Base-by-base conservation (phyloP, 1,284 basidiomycete genomes). In the Cerrena zonata region DNA sequence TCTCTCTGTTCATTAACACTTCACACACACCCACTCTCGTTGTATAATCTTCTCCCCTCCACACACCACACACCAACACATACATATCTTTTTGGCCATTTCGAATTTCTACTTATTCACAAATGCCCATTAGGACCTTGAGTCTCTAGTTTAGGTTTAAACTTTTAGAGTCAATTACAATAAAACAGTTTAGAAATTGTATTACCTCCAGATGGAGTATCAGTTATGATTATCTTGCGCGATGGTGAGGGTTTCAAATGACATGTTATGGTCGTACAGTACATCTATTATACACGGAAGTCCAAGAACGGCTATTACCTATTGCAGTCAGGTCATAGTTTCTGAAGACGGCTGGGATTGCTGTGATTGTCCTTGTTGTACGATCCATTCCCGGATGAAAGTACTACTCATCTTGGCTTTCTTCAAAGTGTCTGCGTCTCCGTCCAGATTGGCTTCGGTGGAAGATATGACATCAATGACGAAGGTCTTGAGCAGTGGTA, bases 381-480 rank as follows among this genome's bases (percentile, higher is more conserved):
- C 80, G 58, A 95, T 84, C 89, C 90, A 94, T 57, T 86, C 76
- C 26, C 93, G 75, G 57, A 96, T 93, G 54, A 79, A 88, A 5
- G 91, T 94, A 65, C 91, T 94, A 62, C 93, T 92, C 79, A 95
- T 83, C 74, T 95, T 95, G 37, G 82, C 76, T 56, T 80, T 74
- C 62, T 84, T 84, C 53, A 94, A 68, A 62, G 78, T 68, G 46
- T 81, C 81, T 25, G 79, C 75, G 61, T 92, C 86, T 26, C 76
- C 75, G 49, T 76, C 74, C 50, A 81, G 81, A 21, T 86, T 67
- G 51, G 71, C 80, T 11, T 73, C 69, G 48, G 68, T 65, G 24
- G 84, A 71, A 0, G 88, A 89, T 56, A 95, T 93, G 55, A 95
- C 91, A 65, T 93, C 89, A 61, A 95, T 92, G 34, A 90, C 75